A percentile compares a stretch with the other conserved stretches of the same genome.
Evolutionary conservation across 306 rosid genomes (phyloP).

Genomic region (Canavalia ensiformis): DNA sequence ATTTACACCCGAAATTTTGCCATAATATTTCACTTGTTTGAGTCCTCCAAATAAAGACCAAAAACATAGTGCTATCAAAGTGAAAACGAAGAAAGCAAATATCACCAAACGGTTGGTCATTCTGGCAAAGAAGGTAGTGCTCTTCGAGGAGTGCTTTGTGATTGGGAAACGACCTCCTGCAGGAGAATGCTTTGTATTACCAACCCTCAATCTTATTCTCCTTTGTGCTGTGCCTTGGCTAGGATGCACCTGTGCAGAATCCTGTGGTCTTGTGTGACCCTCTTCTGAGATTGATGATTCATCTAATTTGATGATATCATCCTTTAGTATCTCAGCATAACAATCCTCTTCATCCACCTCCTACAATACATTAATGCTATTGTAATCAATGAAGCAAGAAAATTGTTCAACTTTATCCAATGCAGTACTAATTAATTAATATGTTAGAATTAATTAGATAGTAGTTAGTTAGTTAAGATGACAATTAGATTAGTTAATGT

Average conservation of each 20-base stretch:
- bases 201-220: slow-evolving; percentile 61
- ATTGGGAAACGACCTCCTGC: slow-evolving; percentile 24
- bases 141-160: slow-evolving; percentile 49
- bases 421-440: background rate
- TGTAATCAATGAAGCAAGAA: background rate
- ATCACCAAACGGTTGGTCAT: slow-evolving; percentile 23
- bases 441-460: too few species aligned
- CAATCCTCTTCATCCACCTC: slow-evolving; percentile 75
- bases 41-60: slow-evolving; percentile 51
- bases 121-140: background rate
- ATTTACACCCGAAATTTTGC: slow-evolving; percentile 24
- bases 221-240: slow-evolving; percentile 75
- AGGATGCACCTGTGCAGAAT: slow-evolving; percentile 41
- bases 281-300: slow-evolving; percentile 57
- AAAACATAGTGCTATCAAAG: slow-evolving; percentile 43
- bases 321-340: slow-evolving; percentile 81
- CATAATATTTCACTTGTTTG: slow-evolving; percentile 43
- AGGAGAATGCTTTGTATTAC: slow-evolving; percentile 39
- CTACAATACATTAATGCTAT: slow-evolving; percentile 46
- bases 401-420: background rate
- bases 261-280: slow-evolving; percentile 49
- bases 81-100: slow-evolving; percentile 48
- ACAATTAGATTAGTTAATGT: too few species aligned
- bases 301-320: slow-evolving; percentile 82
- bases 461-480: too few species aligned